Evolutionary conservation across 139 green algal species (phyloP).

Genomic region (Pleodorina starrii): DNA sequence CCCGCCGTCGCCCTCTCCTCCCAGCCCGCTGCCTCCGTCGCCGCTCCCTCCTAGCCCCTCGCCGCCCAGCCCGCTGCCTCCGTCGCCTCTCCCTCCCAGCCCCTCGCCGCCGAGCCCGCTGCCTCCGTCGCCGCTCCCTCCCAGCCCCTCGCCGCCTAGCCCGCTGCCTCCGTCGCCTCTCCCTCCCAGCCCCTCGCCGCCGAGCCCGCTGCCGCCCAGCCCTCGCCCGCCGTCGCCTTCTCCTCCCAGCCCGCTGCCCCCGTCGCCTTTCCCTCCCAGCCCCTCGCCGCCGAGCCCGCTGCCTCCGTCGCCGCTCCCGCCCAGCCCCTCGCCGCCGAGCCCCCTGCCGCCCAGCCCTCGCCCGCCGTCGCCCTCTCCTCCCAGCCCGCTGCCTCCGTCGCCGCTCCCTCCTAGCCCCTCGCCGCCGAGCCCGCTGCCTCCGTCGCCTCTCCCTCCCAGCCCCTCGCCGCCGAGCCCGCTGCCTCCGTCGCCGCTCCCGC

Average conservation of each 20-base stretch:
- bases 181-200: background rate
- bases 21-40: background rate
- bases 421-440: conserved; percentile 7
- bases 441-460: background rate
- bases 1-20: background rate
- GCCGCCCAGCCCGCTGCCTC: background rate
- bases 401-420: conserved; percentile 6
- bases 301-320: conserved; percentile 1
- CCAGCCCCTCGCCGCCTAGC: background rate
- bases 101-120: background rate
- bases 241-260: background rate
- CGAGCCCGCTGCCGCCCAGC: background rate
- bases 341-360: background rate
- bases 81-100: background rate
- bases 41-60: background rate
- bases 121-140: background rate
- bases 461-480: background rate
- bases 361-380: background rate
- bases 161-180: background rate
- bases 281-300: background rate
- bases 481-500: background rate
- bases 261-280: background rate
- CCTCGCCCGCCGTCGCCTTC: background rate
- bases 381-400: background rate
- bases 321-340: background rate